phyloP scores from a whole-genome alignment of 495 filamentous ascomycete genomes.

The Staphylotrichum tortipilum region DNA sequence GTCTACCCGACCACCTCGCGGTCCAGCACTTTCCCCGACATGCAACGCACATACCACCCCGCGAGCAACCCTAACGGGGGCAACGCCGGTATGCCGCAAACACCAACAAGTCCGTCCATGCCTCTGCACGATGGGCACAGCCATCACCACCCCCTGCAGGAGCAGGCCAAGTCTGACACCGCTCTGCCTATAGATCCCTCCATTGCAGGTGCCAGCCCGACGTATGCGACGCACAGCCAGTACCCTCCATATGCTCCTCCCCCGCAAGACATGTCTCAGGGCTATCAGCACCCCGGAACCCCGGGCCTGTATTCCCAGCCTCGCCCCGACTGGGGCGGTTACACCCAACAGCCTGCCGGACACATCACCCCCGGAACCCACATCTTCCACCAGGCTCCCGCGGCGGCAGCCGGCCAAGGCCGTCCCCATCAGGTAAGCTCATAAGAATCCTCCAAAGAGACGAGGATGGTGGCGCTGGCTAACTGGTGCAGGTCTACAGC shows the following conservation, averaged over 20 bases:
- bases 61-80: constrained; percentile 62
- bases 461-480: constrained; percentile 3
- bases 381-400: constrained; percentile 49
- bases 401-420: constrained; percentile 43
- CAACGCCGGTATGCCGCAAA: constrained; percentile 91
- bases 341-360: constrained; percentile 55
- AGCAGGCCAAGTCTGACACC: constrained; percentile 79
- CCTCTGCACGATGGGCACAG: constrained; percentile 66
- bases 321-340: constrained; percentile 74
- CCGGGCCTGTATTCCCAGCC: constrained; percentile 55
- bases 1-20: constrained; percentile 70
- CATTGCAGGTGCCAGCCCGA: constrained; percentile 84
- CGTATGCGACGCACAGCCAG: constrained; percentile 59
- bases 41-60: constrained; percentile 61
- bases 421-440: constrained; percentile 64
- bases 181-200: constrained; percentile 98
- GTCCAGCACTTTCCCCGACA: constrained; percentile 70
- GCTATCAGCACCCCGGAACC: constrained; percentile 46
- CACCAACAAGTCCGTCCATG: constrained; percentile 88
- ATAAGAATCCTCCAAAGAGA: too few species aligned
- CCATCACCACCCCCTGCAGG: constrained; percentile 51
- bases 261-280: constrained; percentile 73
- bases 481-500: constrained; percentile 70
- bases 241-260: constrained; percentile 77
- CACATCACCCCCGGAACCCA: constrained; percentile 41